These are phyloP conservation scores for Debaryomyces robertsiae DNA, from an alignment of 1,139 yeast genomes.

Conservation along the genomic window DNA sequence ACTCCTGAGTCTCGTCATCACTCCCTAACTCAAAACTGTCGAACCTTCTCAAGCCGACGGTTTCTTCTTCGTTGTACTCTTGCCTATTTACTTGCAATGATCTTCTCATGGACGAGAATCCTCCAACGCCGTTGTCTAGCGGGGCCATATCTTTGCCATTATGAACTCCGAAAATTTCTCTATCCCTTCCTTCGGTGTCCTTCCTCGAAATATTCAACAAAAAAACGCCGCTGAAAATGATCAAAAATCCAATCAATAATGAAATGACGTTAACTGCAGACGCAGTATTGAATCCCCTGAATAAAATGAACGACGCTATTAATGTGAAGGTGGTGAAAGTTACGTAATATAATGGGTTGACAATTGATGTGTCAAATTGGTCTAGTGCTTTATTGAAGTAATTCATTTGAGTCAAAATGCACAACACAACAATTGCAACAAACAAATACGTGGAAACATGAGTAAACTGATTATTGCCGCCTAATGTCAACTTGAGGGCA, in stretches of 20 bases:
- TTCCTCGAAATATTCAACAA: slow-evolving; percentile 77
- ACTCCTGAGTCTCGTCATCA: slow-evolving; percentile 34
- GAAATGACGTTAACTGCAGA: slow-evolving; percentile 81
- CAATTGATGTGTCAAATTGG: slow-evolving; percentile 90
- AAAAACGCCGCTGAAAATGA: slow-evolving; percentile 86
- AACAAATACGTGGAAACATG: slow-evolving; percentile 84
- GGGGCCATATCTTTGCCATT: slow-evolving; percentile 60
- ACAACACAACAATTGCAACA: slow-evolving; percentile 73
- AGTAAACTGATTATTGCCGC: slow-evolving; percentile 89
- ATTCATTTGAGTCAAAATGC: slow-evolving; percentile 91
- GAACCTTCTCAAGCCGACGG: slow-evolving; percentile 60
- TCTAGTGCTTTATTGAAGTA: slow-evolving; percentile 92
- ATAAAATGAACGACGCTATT: slow-evolving; percentile 81
- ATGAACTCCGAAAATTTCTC: slow-evolving; percentile 68
- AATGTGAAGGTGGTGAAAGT: slow-evolving; percentile 89
- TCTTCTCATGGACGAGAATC: slow-evolving; percentile 59
- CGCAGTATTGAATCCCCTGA: slow-evolving; percentile 85
- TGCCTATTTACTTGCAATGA: slow-evolving; percentile 68
- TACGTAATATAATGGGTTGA: slow-evolving; percentile 87
- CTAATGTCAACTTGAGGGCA: slow-evolving; percentile 80
- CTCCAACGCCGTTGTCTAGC: slow-evolving; percentile 82
- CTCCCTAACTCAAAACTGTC: slow-evolving; percentile 61
- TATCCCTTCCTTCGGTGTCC: slow-evolving; percentile 52
- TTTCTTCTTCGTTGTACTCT: slow-evolving; percentile 51
- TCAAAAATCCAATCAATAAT: slow-evolving; percentile 82